These are phyloP conservation scores for Acacia concinna DNA, from an alignment of 331 rosid species.

Conservation along the genomic window DNA sequence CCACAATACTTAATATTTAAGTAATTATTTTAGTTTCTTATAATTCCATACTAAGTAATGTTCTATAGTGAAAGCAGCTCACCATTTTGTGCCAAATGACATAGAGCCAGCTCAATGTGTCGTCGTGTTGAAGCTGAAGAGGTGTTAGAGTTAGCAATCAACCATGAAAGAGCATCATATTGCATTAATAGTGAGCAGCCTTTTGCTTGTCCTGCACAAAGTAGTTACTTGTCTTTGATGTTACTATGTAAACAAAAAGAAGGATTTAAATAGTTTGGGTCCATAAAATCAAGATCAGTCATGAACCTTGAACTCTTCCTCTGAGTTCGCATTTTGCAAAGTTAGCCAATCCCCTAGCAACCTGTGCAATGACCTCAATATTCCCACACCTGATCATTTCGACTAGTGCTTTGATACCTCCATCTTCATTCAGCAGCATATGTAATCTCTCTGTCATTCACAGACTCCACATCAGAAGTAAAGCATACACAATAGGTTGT, in stretches of 20 bases:
- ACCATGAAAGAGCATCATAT: constrained; percentile 61
- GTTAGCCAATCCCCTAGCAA: constrained; percentile 71
- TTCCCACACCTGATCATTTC: constrained; percentile 55
- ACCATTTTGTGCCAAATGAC: constrained; percentile 78
- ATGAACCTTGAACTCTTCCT: constrained; percentile 57
- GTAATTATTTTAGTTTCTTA: neutral
- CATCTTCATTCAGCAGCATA: constrained; percentile 56
- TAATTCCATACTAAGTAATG: neutral
- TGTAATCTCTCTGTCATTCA: constrained; percentile 52
- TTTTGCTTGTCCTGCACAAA: constrained; percentile 53
- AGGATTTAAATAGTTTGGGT: neutral
- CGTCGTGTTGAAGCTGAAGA: constrained; percentile 54
- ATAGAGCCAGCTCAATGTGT: constrained; percentile 67
- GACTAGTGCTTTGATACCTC: constrained; percentile 65
- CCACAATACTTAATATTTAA: neutral
- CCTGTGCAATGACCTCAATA: constrained; percentile 62
- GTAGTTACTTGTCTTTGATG: neutral
- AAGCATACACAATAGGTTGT: neutral
- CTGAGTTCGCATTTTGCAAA: constrained; percentile 75
- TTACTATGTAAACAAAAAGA: neutral
- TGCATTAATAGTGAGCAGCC: constrained; percentile 60
- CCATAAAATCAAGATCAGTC: neutral
- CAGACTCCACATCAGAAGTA: constrained; percentile 7
- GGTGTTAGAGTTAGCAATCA: constrained; percentile 46
- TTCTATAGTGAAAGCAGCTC: constrained; percentile 14